These are phyloP conservation scores for Magnusiomyces fungicola DNA, from an alignment of 1,139 yeast species.

Conservation along the genomic window DNA sequence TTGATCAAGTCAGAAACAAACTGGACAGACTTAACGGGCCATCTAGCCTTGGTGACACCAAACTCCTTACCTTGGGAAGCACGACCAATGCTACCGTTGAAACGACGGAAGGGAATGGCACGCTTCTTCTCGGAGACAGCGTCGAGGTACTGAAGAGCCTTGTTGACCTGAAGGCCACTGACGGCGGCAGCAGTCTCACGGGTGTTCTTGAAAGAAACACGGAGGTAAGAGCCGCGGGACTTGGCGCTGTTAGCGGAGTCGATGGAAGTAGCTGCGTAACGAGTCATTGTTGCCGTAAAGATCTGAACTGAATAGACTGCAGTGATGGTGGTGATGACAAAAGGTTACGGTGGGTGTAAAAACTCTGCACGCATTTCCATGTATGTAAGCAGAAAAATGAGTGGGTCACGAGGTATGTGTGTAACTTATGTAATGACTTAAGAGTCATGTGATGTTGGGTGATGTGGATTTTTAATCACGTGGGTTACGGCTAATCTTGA, in stretches of 20 bases:
- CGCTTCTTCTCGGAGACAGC: conserved; percentile 98
- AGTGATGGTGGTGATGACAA: too few relatives aligned
- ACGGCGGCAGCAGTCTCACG: conserved; percentile 98
- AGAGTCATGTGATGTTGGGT: too few relatives aligned
- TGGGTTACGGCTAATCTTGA: too few relatives aligned
- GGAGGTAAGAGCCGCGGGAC: conserved; percentile 98
- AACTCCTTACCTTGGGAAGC: conserved; percentile 99
- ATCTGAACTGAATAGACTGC: too few relatives aligned
- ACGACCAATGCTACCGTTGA: conserved; percentile 94
- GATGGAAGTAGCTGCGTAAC: conserved; percentile 98
- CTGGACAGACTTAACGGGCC: conserved; percentile 99
- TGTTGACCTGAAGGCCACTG: conserved; percentile 95
- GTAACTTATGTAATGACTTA: too few relatives aligned
- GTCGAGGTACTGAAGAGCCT: conserved; percentile 92
- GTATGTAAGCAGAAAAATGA: too few relatives aligned
- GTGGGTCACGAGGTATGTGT: too few relatives aligned
- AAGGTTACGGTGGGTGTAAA: too few relatives aligned
- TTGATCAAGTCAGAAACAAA: conserved; percentile 89
- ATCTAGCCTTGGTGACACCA: conserved; percentile 99
- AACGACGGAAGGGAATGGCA: conserved; percentile 99
- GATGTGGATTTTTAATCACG: too few relatives aligned
- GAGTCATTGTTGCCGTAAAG: conserved; percentile 61
- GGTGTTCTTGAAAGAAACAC: conserved; percentile 99
- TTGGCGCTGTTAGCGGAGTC: conserved; percentile 99
- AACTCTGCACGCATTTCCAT: too few relatives aligned